A percentile compares a stretch with the other conserved stretches of the same genome.
Conservation (phyloP, 2,329 filamentous ascomycete species). For the Trichoderma atrobrunneum region DNA sequence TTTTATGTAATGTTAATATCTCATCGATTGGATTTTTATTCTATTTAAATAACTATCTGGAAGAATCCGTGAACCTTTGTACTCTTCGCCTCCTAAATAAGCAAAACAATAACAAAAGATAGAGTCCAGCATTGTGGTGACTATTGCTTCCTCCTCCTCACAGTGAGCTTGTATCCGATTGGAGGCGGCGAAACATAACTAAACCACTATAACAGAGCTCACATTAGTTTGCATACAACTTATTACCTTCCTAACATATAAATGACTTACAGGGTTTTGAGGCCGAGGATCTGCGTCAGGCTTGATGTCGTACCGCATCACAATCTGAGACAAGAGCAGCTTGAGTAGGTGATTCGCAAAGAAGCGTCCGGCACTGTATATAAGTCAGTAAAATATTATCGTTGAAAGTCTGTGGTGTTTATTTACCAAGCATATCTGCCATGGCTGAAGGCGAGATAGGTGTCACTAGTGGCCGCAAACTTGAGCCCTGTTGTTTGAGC, state of each 20-base stretch:
- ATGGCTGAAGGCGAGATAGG: neutral
- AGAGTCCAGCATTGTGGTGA: neutral
- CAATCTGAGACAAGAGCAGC: neutral
- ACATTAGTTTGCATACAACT: neutral
- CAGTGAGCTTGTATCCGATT: neutral
- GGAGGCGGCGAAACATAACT: neutral
- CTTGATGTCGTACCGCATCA: conserved; percentile 1
- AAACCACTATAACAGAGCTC: neutral
- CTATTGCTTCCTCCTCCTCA: neutral
- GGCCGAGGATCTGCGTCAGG: neutral
- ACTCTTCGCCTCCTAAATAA: neutral
- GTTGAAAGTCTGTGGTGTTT: neutral
- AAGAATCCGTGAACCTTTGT: neutral
- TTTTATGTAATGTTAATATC: neutral
- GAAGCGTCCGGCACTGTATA: neutral
- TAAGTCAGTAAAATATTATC: neutral
- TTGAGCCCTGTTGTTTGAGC: neutral
- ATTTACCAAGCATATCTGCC: conserved; percentile 1
- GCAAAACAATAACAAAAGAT: neutral
- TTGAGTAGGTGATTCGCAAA: conserved; percentile 8
- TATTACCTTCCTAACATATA: neutral
- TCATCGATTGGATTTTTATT: neutral
- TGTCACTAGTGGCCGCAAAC: neutral
- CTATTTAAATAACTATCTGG: neutral
- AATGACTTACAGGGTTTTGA: neutral